Evolutionary conservation across 2,329 filamentous ascomycete genomes (phyloP).

Genomic region (Alternaria atra): DNA sequence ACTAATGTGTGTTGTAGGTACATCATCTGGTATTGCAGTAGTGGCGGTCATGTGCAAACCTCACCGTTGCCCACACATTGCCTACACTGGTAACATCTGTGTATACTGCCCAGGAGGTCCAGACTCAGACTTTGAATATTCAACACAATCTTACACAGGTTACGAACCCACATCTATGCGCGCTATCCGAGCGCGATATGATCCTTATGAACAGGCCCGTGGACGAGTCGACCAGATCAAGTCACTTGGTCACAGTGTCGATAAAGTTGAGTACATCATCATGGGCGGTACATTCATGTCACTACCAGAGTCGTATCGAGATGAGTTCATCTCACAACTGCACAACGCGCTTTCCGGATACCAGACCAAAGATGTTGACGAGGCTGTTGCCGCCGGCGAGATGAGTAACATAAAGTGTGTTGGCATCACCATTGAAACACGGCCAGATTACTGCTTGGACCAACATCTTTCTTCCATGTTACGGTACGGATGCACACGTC

Average conservation of each 20-base stretch:
- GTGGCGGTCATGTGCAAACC: constrained; percentile 99
- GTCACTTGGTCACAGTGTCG: constrained; percentile 92
- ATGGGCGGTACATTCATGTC: constrained; percentile 99
- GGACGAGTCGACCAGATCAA: constrained; percentile 97
- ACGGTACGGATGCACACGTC: constrained; percentile 92
- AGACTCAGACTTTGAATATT: constrained; percentile 98
- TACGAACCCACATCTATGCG: constrained; percentile 99
- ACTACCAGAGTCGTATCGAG: constrained; percentile 83
- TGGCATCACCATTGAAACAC: constrained; percentile 96
- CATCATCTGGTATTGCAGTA: constrained; percentile 95
- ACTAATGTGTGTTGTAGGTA: constrained; percentile 63
- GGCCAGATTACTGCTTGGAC: constrained; percentile 95
- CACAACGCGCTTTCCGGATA: constrained; percentile 98
- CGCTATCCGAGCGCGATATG: constrained; percentile 94
- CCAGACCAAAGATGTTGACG: constrained; percentile 91
- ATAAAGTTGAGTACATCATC: constrained; percentile 99
- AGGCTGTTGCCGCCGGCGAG: constrained; percentile 91
- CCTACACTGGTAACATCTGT: constrained; percentile 98
- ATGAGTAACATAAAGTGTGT: constrained; percentile 99
- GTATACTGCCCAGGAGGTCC: constrained; percentile 98
- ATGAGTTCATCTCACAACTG: constrained; percentile 92
- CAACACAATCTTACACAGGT: constrained; percentile 97
- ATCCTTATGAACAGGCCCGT: constrained; percentile 96
- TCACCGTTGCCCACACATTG: constrained; percentile 95
- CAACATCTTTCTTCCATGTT: constrained; percentile 97